These are phyloP conservation scores for Megacollybia platyphylla DNA, from an alignment of 1,284 basidiomycete genomes.

Conservation along the genomic window DNA sequence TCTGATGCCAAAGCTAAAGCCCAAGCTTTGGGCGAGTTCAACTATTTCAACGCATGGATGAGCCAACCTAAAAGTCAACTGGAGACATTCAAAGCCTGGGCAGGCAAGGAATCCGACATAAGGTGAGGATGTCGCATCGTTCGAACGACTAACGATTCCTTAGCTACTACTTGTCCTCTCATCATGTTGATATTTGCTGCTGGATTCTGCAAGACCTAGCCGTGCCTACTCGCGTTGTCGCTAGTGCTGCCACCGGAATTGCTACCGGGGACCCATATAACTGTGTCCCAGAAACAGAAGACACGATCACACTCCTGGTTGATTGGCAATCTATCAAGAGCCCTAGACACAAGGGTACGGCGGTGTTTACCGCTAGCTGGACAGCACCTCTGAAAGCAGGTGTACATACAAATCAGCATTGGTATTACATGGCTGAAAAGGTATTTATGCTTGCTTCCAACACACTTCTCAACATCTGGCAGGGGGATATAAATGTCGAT, in stretches of 20 bases:
- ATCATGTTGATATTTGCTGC: conserved; percentile 85
- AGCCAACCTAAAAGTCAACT: conserved; percentile 91
- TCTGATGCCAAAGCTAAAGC: conserved; percentile 78
- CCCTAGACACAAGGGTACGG: conserved; percentile 61
- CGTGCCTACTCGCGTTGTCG: conserved; percentile 73
- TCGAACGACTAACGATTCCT: conserved; percentile 1
- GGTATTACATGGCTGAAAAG: conserved; percentile 92
- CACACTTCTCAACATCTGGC: conserved; percentile 4
- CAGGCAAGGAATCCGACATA: conserved; percentile 87
- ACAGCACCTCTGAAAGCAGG: conserved; percentile 70
- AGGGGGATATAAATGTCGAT: conserved; percentile 87
- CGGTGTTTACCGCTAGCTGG: conserved; percentile 88
- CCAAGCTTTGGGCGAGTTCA: conserved; percentile 70
- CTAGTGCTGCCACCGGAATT: conserved; percentile 81
- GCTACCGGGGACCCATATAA: conserved; percentile 79
- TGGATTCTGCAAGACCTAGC: conserved; percentile 83
- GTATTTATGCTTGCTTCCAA: conserved; percentile 17
- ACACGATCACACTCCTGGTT: conserved; percentile 88
- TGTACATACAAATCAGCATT: conserved; percentile 80
- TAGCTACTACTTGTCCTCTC: conserved; percentile 88
- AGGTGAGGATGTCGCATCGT: conserved; percentile 25
- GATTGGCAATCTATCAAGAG: conserved; percentile 80
- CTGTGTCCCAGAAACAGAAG: conserved; percentile 77
- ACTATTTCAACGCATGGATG: conserved; percentile 89
- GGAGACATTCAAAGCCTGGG: conserved; percentile 90